Base-by-base conservation (phyloP, 441 rosid genomes). In the Euphorbia corollata region DNA sequence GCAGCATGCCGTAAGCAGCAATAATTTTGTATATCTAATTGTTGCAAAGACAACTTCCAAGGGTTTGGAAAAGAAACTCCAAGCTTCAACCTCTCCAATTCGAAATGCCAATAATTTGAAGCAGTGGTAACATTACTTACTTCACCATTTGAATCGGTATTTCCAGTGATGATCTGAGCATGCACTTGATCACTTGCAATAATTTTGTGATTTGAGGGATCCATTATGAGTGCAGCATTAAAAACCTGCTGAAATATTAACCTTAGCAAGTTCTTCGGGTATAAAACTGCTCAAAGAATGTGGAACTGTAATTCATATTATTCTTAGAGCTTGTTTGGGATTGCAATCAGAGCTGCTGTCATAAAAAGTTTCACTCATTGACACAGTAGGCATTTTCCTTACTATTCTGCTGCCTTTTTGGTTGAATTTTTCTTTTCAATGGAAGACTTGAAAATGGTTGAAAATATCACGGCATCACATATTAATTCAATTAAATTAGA, bases 171-270 rank as follows among this genome's bases (percentile, higher is more conserved):
- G 16, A 63, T 67, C 65, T 64, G 63, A 75, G 63, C 55, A 72
- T 72, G 67, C 47, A 84, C 78, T 83, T 86, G 79, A 84, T 91
- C 97, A 70, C 78, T 79, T 50, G 92, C 86, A 76, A 90, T 82
- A 71, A 86, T 76, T 65, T 78, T 79, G 65, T 54, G 80, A 60
- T 67, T 78, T 10, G 79, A 76, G 39, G 97, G 92, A 82, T 93
- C 90, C 71, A 87, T 92, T 45, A 90, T 90, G 36, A 86, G 75
- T 34, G 95, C 93, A 72, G 97, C 95, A 84, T 91, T 93, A 56
- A 75, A 79, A 8, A 80, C 74, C 97, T 91, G 84, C 72, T 78
- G 34, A 69, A 36, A 47, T 4, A n/a, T 36, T 24, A 51, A 23
- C 47, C 57, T 43, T 53, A 45, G 9, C 15, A 11, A 45, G 47